Evolutionary conservation across 2,329 filamentous ascomycete genomes (phyloP).

Genomic region (Fusarium mundagurra): DNA sequence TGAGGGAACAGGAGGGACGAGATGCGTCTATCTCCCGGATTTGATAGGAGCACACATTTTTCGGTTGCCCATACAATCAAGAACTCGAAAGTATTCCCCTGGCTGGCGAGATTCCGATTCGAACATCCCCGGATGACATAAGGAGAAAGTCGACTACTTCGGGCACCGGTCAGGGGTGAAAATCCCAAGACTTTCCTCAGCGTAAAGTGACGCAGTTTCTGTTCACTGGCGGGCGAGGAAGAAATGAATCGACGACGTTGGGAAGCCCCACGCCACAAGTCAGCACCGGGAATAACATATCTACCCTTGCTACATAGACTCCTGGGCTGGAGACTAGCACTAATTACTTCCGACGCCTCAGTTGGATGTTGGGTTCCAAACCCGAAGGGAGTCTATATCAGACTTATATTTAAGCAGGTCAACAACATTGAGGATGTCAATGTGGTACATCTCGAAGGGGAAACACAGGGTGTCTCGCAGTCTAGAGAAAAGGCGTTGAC

Average conservation of each 20-base stretch:
- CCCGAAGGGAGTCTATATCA: background rate
- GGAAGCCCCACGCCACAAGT: constrained; percentile 62
- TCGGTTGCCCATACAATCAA: background rate
- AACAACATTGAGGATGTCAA: background rate
- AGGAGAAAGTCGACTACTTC: constrained; percentile 72
- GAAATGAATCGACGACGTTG: constrained; percentile 76
- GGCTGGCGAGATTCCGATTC: background rate
- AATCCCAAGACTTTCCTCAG: constrained; percentile 71
- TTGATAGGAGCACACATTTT: background rate
- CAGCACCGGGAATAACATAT: background rate
- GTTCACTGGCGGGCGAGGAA: background rate
- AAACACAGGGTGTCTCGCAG: background rate
- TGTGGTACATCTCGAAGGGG: background rate
- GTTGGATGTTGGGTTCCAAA: background rate
- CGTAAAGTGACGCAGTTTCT: constrained; percentile 60
- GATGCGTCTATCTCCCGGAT: background rate
- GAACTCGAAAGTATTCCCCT: background rate
- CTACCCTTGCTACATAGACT: background rate
- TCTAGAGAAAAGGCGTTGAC: background rate
- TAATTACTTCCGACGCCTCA: too few relatives aligned
- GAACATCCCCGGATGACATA: background rate
- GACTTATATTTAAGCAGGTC: background rate
- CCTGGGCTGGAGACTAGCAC: too few relatives aligned
- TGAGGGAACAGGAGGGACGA: constrained; percentile 53
- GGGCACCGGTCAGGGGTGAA: constrained; percentile 72